Evolutionary conservation across 768 basidiomycete species (phyloP), one percentile per base, ranked within the genome.

Genomic region (Kwoniella mangroviensis): DNA sequence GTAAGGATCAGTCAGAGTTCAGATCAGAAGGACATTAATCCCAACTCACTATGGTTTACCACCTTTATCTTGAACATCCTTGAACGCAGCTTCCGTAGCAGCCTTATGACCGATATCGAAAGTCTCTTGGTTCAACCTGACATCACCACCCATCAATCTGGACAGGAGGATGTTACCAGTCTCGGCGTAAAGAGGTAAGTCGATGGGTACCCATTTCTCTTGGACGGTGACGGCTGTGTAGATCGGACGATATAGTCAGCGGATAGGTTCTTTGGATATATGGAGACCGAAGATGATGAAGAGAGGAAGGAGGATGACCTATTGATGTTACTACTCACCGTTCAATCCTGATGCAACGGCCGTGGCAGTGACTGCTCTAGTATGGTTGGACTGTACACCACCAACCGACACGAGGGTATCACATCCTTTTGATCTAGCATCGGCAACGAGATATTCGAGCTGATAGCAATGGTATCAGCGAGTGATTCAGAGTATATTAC

Each of bases 171-270:
- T 69, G 55, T 74, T 74, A 19, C 73, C 73, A 9, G 70, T 72
- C 67, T 74, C 70, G 51, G 66, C 66, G 61, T 74, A 74, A 4
- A 72, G 55, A 24, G 73, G 73, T 2, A 68, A 70, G 28, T 77
- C 76, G 51, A 77, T 74, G 6, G 76, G 76, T 13, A 77, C 76
- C 76, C 76, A 77, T 58, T 71, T 71, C 61, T 76, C 75, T 22
- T 76, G 75, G 21, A 76, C 70, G 3, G 75, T 76, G 22, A 72
- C 73, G 58, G 73, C 75, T 73, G 45, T 28, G 0, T 24, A 22
- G 21, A 22, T 9, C 1, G 6, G 43, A 49, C 0, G 0, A 1
- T 0, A 49, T 3, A 0, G 45, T 49, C 45, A 49, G 45, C 43
- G 43, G 13, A 13, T 2, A 45, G 12, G 2, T 11, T 62, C 10